These are phyloP conservation scores for Ceratorhiza oryzae-sativae DNA, from an alignment of 1,284 basidiomycete genomes.

Conservation along the genomic window DNA sequence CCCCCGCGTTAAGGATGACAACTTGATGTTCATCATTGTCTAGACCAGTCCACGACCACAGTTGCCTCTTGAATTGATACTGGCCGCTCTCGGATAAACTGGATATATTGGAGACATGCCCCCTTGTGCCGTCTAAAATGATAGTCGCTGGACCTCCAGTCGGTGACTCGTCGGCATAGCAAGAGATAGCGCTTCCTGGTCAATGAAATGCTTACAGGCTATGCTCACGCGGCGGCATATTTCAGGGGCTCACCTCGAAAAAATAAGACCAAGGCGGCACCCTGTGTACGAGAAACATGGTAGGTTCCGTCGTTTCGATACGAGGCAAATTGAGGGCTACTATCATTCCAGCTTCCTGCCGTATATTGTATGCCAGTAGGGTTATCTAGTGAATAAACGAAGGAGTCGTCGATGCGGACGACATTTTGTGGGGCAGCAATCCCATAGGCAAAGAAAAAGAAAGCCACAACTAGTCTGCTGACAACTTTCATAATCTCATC, in stretches of 20 bases:
- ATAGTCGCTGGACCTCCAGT: not conserved
- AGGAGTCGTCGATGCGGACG: not conserved
- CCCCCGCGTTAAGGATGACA: not conserved
- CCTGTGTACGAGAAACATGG: not conserved
- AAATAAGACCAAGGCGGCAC: not conserved
- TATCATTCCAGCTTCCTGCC: not conserved
- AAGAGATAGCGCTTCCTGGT: not conserved
- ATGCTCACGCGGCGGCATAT: too few relatives aligned
- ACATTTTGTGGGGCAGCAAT: too few relatives aligned
- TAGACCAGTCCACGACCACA: not conserved
- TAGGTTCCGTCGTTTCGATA: not conserved
- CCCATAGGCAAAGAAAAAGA: too few relatives aligned
- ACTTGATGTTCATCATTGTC: slow-evolving; percentile 1
- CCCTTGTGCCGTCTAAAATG: not conserved
- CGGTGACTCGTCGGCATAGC: not conserved
- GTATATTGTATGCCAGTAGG: slow-evolving; percentile 4
- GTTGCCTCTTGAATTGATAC: not conserved
- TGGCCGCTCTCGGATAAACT: not conserved
- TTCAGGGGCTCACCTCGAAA: slow-evolving; percentile 12
- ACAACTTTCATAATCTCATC: too few relatives aligned
- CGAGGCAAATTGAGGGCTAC: not conserved
- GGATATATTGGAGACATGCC: not conserved
- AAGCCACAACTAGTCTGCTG: too few relatives aligned
- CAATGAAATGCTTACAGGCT: not conserved
- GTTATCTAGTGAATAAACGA: not conserved